phyloP scores from a whole-genome alignment of 1,284 basidiomycete genomes.

The Pascua guehoae region DNA sequence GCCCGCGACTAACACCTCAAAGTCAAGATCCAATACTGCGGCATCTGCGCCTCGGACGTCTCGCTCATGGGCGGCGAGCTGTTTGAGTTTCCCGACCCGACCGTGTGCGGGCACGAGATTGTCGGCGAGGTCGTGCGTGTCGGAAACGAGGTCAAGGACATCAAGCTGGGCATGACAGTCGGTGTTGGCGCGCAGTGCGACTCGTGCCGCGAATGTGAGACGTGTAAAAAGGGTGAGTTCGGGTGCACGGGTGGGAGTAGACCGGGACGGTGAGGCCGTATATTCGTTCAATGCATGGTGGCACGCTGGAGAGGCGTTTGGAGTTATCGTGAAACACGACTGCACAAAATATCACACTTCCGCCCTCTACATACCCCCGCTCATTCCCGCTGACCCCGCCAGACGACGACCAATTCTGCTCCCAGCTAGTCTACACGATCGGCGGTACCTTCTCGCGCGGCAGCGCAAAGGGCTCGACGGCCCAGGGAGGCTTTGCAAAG shows the following conservation, averaged over 20 bases:
- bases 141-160: conserved; percentile 22
- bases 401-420: conserved; percentile 8
- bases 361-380: no score
- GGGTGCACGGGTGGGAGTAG: no score
- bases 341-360: no score
- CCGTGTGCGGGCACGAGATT: conserved; percentile 31
- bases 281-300: no score
- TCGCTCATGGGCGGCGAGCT: conserved; percentile 19
- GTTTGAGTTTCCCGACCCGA: background rate
- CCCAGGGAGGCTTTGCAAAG: conserved; percentile 52
- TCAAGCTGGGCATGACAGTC: conserved; percentile 50
- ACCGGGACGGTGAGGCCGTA: no score
- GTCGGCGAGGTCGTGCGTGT: conserved; percentile 29
- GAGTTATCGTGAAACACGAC: background rate
- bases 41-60: conserved; percentile 19
- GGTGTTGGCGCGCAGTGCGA: conserved; percentile 55
- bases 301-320: background rate
- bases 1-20: background rate
- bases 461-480: conserved; percentile 24
- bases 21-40: conserved; percentile 18
- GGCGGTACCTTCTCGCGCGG: conserved; percentile 2
- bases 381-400: no score
- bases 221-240: conserved; percentile 50
- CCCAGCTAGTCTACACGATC: background rate
- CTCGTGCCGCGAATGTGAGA: conserved; percentile 47